Evolutionary conservation across 2,329 filamentous ascomycete species (phyloP).

Genomic region (Triangularia verruculosa): DNA sequence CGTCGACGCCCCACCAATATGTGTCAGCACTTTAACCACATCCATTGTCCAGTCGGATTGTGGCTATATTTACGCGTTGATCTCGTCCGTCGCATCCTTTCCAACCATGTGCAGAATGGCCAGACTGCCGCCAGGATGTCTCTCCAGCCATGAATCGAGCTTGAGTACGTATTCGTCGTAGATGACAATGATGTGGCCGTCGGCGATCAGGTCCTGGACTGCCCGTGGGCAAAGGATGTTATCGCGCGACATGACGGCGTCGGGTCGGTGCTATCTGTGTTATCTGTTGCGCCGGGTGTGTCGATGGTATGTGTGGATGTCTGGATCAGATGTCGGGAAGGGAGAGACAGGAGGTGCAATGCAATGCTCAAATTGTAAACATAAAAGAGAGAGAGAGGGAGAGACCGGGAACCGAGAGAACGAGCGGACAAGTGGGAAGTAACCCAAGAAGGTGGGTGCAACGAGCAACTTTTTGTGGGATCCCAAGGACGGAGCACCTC

Average conservation of each 20-base stretch:
- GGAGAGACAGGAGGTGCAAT: background rate
- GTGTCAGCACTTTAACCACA: constrained; percentile 28
- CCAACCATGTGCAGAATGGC: constrained; percentile 62
- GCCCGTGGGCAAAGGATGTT: constrained; percentile 42
- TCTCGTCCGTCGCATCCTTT: constrained; percentile 57
- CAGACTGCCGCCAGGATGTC: constrained; percentile 57
- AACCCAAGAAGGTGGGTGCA: background rate
- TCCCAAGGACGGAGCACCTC: background rate
- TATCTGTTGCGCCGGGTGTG: background rate
- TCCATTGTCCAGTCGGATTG: constrained; percentile 4
- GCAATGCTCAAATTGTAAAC: background rate
- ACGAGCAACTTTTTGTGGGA: background rate
- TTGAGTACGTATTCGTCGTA: constrained; percentile 53
- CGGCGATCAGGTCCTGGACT: constrained; percentile 51
- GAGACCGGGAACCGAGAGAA: background rate
- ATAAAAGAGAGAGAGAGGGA: background rate
- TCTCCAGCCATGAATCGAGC: constrained; percentile 56
- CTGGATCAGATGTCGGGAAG: too few relatives aligned
- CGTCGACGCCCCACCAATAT: constrained; percentile 16
- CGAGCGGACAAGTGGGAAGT: background rate
- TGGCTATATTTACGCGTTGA: constrained; percentile 47
- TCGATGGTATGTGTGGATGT: background rate
- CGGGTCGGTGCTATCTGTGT: background rate
- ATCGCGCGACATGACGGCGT: constrained; percentile 37
- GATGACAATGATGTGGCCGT: constrained; percentile 55